Conservation (phyloP, 1,284 basidiomycete genomes). For the Pholiota adiposa region DNA sequence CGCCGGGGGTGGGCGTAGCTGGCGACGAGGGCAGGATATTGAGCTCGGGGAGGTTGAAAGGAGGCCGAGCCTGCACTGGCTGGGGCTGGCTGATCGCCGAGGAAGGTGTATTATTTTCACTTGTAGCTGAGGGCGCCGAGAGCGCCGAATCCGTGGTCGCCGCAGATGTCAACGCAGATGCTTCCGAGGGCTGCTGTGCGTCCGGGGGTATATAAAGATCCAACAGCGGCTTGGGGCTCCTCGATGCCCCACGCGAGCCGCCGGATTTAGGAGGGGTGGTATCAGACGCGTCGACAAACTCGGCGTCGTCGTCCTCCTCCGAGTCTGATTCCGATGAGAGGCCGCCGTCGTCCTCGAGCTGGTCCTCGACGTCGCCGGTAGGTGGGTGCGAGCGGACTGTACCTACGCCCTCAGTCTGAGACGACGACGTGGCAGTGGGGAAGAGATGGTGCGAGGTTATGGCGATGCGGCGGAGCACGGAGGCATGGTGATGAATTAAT, state of each 20-base stretch:
- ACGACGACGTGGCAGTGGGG: slow-evolving; percentile 7
- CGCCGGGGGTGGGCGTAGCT: slow-evolving; percentile 23
- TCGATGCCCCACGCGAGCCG: no score
- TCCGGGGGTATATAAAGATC: slow-evolving; percentile 24
- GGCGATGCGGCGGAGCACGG: no score
- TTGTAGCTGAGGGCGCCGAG: no score
- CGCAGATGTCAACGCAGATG: not conserved
- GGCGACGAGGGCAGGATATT: slow-evolving; percentile 24
- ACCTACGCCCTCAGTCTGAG: slow-evolving; percentile 86
- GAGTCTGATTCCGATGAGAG: slow-evolving; percentile 44
- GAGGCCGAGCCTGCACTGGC: slow-evolving; percentile 7
- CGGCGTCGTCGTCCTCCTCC: slow-evolving; percentile 31
- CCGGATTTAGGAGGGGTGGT: slow-evolving; percentile 17
- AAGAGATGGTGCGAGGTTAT: no score
- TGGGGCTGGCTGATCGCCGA: not conserved
- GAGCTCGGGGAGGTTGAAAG: slow-evolving; percentile 22
- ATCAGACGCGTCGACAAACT: slow-evolving; percentile 26
- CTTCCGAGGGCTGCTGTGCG: no score
- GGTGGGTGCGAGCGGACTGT: slow-evolving; percentile 74
- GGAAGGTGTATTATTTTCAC: no score
- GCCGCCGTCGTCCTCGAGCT: slow-evolving; percentile 77
- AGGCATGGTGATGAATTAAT: no score
- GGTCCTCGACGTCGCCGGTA: slow-evolving; percentile 33
- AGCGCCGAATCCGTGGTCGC: not conserved
- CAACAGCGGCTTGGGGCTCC: slow-evolving; percentile 15